Evolutionary conservation across 2,329 filamentous ascomycete genomes (phyloP), one percentile per base, ranked within the genome.

Genomic region (Sordariomycetes sp.): DNA sequence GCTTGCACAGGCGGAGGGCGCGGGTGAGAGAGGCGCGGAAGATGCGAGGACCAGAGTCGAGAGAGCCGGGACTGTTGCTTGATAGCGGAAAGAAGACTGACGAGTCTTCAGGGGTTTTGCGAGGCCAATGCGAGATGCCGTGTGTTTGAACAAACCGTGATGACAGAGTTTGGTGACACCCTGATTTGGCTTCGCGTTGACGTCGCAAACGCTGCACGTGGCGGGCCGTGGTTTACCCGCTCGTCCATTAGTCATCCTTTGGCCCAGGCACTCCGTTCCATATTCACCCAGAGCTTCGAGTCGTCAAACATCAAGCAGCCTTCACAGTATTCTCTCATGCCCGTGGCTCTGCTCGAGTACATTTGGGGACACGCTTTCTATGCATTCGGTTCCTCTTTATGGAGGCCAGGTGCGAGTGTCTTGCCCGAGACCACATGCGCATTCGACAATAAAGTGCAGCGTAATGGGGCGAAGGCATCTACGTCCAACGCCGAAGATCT

Each of bases 1-100:
- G 32, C 46, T 57, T 57, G 55, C 55, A 57, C 55, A 53, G 55
- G 53, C 46, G 48, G 50, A 18, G 18, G 43, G 34, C 28, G 22
- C 34, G 43, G 34, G 18, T 20, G n/a, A 4, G 28, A 28, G 37
- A 20, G 6, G 11, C 16, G 24, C 12, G 43, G 35, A 24, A 57
- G 18, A 37, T 6, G 25, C 22, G 37, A 51, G n/a, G 16, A 8
- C 1, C n/a, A 50, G 46, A 20, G 20, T 11, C 46, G 46, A 50
- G n/a, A n/a, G 20, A 24, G 2, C 8, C 22, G 3, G 6, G 46
- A 12, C 22, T 22, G 12, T 50, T 22, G 20, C 18, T n/a, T 22
- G 46, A 22, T 50, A 8, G 12, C 22, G 46, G n/a, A 20, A n/a
- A 11, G 46, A 50, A 50, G 46, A 50, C 46, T 50, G 12, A 24